phyloP scores from a whole-genome alignment of 495 filamentous ascomycete species.

The Aspergillus egyptiacus region DNA sequence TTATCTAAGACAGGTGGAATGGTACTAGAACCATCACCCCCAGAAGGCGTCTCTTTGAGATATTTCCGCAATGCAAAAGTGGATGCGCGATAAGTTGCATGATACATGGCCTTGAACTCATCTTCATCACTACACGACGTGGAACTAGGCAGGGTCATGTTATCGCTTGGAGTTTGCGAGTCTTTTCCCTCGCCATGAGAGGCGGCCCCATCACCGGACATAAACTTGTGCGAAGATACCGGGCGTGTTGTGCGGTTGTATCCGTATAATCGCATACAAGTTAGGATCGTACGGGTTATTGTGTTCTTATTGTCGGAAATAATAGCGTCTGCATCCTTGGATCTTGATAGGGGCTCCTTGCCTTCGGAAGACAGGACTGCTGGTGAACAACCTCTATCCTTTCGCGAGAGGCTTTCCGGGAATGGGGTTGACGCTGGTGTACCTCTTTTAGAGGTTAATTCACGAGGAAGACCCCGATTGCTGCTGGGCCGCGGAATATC shows the following conservation, averaged over 20 bases:
- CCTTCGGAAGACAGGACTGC: conserved; percentile 15
- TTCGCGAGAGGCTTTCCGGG: conserved; percentile 19
- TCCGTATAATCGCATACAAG: conserved; percentile 60
- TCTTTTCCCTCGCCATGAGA: conserved; percentile 12
- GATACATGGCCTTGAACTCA: conserved; percentile 61
- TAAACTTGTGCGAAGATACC: conserved; percentile 15
- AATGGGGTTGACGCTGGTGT: conserved; percentile 30
- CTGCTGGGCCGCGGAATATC: conserved; percentile 21
- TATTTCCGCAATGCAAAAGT: conserved; percentile 52
- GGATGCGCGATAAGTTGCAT: conserved; percentile 57
- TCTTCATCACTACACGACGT: conserved; percentile 40
- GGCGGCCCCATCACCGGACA: conserved; percentile 16
- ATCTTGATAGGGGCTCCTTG: conserved; percentile 13
- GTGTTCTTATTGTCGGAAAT: conserved; percentile 39
- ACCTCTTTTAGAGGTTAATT: conserved; percentile 9
- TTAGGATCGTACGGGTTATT: conserved; percentile 47
- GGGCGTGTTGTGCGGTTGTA: conserved; percentile 43
- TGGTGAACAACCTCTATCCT: conserved; percentile 16
- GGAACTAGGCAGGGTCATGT: conserved; percentile 10
- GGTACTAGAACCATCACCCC: conserved; percentile 3
- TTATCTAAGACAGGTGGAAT: conserved; percentile 32
- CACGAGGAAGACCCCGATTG: conserved; percentile 15
- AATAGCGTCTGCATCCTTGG: conserved; percentile 31
- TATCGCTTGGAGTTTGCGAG: conserved; percentile 5
- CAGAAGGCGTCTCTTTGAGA: conserved; percentile 25